Percentiles rank a stretch among this genome's conserved stretches.
phyloP scores from a whole-genome alignment of 2,329 filamentous ascomycete genomes.

The Fusarium mangiferae region DNA sequence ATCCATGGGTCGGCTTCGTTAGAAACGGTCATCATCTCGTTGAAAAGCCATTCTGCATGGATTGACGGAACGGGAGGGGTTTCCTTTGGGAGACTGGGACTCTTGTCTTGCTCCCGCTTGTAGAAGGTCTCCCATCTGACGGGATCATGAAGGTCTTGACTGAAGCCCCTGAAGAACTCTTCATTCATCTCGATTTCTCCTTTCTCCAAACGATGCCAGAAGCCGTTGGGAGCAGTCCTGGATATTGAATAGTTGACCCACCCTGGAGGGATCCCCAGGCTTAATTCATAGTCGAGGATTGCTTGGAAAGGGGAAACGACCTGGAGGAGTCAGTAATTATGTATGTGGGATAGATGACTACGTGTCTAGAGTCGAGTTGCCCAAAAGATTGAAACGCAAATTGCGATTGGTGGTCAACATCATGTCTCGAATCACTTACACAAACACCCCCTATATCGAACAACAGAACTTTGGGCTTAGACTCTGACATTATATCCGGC shows the following conservation, averaged over 20 bases:
- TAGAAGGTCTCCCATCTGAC: slow-evolving; percentile 77
- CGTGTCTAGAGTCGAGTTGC: no score
- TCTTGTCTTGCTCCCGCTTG: slow-evolving; percentile 54
- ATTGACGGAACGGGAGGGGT: slow-evolving; percentile 75
- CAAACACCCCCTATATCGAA: slow-evolving; percentile 98
- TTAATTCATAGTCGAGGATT: slow-evolving; percentile 89
- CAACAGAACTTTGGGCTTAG: slow-evolving; percentile 77
- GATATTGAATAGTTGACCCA: slow-evolving; percentile 95
- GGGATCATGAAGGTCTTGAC: slow-evolving; percentile 74
- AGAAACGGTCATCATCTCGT: slow-evolving; percentile 86
- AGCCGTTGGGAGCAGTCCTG: slow-evolving; percentile 78
- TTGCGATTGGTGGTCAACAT: background rate
- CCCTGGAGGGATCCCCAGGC: slow-evolving; percentile 80
- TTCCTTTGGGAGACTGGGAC: slow-evolving; percentile 51
- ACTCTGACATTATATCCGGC: slow-evolving; percentile 38
- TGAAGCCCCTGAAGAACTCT: slow-evolving; percentile 81
- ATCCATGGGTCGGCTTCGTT: slow-evolving; percentile 84
- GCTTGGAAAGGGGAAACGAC: slow-evolving; percentile 92
- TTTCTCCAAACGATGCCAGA: slow-evolving; percentile 89
- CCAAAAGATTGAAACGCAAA: background rate
- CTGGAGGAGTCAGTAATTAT: slow-evolving; percentile 55
- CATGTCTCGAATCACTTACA: slow-evolving; percentile 67
- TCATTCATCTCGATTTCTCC: slow-evolving; percentile 82
- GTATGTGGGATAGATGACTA: background rate
- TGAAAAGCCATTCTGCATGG: slow-evolving; percentile 83